A percentile compares a stretch with the other conserved stretches of the same genome.
Conservation (phyloP, 306 rosid genomes). For the Dalbergia cultrata region DNA sequence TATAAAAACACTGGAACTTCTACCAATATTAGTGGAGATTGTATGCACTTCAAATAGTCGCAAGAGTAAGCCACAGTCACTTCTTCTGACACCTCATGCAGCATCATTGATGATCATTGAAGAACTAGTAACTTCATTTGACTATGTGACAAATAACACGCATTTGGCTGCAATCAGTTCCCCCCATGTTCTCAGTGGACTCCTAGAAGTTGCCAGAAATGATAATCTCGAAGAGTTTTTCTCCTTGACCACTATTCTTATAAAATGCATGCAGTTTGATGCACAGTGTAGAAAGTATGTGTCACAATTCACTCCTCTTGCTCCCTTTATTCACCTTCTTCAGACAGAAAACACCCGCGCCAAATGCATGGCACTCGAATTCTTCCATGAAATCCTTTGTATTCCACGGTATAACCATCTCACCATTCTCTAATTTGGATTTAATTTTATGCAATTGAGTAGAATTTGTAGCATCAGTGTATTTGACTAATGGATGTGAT, state of each 20-base stretch:
- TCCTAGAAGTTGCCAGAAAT: conserved; percentile 72
- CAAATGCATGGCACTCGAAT: conserved; percentile 69
- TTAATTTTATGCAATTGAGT: conserved; percentile 7
- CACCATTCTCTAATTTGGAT: conserved; percentile 33
- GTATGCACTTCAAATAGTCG: conserved; percentile 63
- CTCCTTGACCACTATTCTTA: conserved; percentile 76
- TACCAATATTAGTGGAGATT: conserved; percentile 77
- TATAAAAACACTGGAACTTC: conserved; percentile 68
- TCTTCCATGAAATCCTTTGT: conserved; percentile 76
- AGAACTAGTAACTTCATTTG: conserved; percentile 79
- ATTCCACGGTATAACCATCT: conserved; percentile 67
- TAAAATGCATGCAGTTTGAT: conserved; percentile 76
- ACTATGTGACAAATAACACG: conserved; percentile 68
- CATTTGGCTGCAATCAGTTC: conserved; percentile 82
- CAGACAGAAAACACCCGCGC: conserved; percentile 62
- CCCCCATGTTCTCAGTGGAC: conserved; percentile 71
- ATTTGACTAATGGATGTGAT: background rate
- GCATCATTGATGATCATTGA: conserved; percentile 84
- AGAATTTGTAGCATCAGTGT: conserved; percentile 20
- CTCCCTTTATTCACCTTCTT: conserved; percentile 69
- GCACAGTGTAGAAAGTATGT: conserved; percentile 71
- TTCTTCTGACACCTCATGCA: conserved; percentile 71
- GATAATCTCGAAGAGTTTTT: conserved; percentile 64
- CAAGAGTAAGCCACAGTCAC: conserved; percentile 57
- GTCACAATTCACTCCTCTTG: conserved; percentile 68